These are phyloP conservation scores for Eragrostis tef DNA, from an alignment of 202 grass and related monocot genomes.

Conservation along the genomic window DNA sequence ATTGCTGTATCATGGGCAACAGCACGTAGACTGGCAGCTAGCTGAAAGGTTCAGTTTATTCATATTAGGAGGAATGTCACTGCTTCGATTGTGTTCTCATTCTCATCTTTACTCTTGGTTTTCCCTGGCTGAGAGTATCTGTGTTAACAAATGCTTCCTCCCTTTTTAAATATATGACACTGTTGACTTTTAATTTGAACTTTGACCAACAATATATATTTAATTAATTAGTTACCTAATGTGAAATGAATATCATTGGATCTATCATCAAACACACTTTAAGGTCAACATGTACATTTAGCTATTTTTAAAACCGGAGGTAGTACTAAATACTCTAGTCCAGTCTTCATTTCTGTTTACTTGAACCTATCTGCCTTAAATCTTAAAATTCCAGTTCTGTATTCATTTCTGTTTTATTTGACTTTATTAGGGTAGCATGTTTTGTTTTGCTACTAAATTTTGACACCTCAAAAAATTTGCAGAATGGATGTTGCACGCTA, in stretches of 20 bases:
- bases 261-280: too few relatives aligned
- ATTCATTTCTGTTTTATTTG: conserved; percentile 27
- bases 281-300: too few relatives aligned
- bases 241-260: too few relatives aligned
- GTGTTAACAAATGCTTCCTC: not conserved
- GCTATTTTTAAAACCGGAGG: too few relatives aligned
- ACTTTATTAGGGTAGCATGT: conserved; percentile 5
- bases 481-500: conserved; percentile 96
- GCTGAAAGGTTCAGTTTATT: not conserved
- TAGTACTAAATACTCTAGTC: not conserved
- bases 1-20: not conserved
- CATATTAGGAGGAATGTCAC: not conserved
- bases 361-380: conserved; percentile 22
- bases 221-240: too few relatives aligned
- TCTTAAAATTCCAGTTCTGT: not conserved
- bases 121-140: not conserved
- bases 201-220: too few relatives aligned
- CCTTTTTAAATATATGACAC: too few relatives aligned
- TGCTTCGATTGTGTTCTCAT: not conserved
- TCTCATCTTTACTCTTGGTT: conserved; percentile 2
- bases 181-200: too few relatives aligned
- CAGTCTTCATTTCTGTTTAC: conserved; percentile 27
- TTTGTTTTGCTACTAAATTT: conserved; percentile 30
- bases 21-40: conserved; percentile 1
- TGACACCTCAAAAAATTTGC: conserved; percentile 52